These are phyloP conservation scores for Pyrenula aspistea DNA, from an alignment of 495 filamentous ascomycete genomes.

Conservation along the genomic window DNA sequence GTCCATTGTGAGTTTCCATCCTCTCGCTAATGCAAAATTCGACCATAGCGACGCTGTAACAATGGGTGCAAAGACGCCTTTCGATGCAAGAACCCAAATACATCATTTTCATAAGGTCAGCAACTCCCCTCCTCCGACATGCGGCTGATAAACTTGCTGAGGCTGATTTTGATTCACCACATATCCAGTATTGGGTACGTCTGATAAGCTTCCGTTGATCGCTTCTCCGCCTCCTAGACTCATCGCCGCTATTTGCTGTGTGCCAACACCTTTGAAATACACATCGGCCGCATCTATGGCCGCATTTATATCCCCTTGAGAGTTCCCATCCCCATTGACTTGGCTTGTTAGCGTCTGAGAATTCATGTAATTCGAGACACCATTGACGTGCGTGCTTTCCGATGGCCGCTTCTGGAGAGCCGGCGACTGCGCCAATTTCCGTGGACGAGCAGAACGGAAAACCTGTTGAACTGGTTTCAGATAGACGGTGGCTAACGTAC, in stretches of 20 bases:
- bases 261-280: slow-evolving; percentile 68
- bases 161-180: slow-evolving; percentile 44
- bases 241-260: slow-evolving; percentile 59
- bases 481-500: slow-evolving; percentile 93
- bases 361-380: slow-evolving; percentile 15
- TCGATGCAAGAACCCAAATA: not conserved
- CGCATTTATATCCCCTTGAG: slow-evolving; percentile 38
- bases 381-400: slow-evolving; percentile 35
- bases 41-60: too few species aligned
- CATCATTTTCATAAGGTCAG: not conserved
- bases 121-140: not conserved
- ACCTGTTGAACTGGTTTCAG: slow-evolving; percentile 95
- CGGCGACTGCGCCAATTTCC: slow-evolving; percentile 65
- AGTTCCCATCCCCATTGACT: slow-evolving; percentile 1
- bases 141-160: slow-evolving; percentile 7
- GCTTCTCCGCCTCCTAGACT: slow-evolving; percentile 36
- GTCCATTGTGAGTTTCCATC: too few species aligned
- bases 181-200: slow-evolving; percentile 31
- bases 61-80: too few species aligned
- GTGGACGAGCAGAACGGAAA: slow-evolving; percentile 79
- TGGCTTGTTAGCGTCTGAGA: slow-evolving; percentile 9
- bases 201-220: slow-evolving; percentile 7
- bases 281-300: slow-evolving; percentile 74
- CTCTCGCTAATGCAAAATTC: too few species aligned
- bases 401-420: slow-evolving; percentile 61